Conservation (phyloP, 139 green algal species). For the Closterium sp. region DNA sequence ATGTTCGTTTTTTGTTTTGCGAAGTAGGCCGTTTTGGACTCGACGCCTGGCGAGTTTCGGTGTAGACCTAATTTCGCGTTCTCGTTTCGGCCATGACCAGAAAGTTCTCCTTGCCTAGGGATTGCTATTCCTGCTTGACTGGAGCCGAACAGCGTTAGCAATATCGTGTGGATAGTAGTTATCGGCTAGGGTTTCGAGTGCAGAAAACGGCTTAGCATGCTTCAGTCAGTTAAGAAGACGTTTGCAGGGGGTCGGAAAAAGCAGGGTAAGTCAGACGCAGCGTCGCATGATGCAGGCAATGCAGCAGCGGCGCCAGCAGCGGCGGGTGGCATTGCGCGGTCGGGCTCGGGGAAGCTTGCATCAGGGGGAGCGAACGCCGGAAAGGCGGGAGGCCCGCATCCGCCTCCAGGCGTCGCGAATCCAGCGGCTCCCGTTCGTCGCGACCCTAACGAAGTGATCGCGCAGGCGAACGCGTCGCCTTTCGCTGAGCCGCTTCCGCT, state of each 20-base stretch:
- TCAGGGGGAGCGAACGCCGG: neutral
- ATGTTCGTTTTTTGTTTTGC: neutral
- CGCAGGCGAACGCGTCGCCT: conserved; percentile 3
- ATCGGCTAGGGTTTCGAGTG: neutral
- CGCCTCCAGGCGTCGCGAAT: neutral
- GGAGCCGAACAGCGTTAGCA: neutral
- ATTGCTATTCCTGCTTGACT: neutral
- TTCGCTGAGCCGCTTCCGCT: conserved; percentile 67
- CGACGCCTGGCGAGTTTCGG: neutral
- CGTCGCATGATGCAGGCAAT: neutral
- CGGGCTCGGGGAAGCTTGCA: too few relatives aligned
- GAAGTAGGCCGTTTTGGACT: neutral
- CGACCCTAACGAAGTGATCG: neutral
- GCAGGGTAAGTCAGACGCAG: neutral
- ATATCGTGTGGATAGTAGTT: neutral
- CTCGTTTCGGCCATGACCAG: conserved; percentile 1
- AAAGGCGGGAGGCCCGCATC: conserved; percentile 10
- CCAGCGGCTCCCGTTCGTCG: neutral
- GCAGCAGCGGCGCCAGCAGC: neutral
- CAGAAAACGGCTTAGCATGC: conserved; percentile 21
- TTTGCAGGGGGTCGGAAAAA: conserved; percentile 40
- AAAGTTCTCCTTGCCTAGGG: conserved; percentile 4
- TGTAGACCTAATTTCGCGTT: conserved; percentile 1
- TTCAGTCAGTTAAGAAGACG: conserved; percentile 49
- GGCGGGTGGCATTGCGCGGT: neutral